Percentiles rank a stretch among this genome's conserved stretches.
phyloP scores from a whole-genome alignment of 208 protist species.

The Strigomonas culicis region DNA sequence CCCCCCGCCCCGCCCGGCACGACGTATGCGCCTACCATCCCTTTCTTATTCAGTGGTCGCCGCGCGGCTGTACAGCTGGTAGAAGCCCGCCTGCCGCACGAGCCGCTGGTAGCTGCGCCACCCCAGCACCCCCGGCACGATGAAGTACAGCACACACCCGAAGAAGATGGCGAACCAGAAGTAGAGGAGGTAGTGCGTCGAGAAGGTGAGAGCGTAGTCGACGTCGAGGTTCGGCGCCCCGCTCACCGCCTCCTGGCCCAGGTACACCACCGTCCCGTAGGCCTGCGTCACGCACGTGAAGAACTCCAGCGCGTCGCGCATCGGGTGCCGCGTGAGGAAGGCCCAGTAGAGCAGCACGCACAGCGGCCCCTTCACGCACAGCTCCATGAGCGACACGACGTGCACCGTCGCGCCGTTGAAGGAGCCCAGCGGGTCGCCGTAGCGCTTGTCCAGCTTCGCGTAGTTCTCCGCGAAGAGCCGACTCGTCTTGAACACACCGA shows the following conservation, averaged over 20 bases:
- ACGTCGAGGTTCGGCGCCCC: conserved; percentile 59
- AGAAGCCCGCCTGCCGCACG: conserved; percentile 20
- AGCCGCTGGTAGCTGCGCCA: conserved; percentile 47
- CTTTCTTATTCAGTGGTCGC: no score
- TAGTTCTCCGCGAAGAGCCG: conserved; percentile 57
- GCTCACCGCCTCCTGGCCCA: conserved; percentile 59
- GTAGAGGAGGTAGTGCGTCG: conserved; percentile 47
- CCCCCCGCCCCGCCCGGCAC: no score
- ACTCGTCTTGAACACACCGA: conserved; percentile 65
- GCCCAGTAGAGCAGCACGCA: conserved; percentile 66
- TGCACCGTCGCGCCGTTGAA: conserved; percentile 54
- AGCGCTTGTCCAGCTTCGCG: conserved; percentile 61
- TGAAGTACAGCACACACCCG: conserved; percentile 48
- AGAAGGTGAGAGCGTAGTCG: conserved; percentile 55
- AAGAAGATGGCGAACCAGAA: conserved; percentile 70
- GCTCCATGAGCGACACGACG: conserved; percentile 60
- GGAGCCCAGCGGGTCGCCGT: conserved; percentile 33
- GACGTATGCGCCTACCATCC: no score
- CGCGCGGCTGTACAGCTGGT: conserved; percentile 10
- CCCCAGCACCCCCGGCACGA: conserved; percentile 51
- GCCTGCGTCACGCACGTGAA: conserved; percentile 64
- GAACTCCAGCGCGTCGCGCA: conserved; percentile 66
- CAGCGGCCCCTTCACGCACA: conserved; percentile 56
- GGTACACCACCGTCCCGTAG: conserved; percentile 61
- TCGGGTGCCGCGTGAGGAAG: conserved; percentile 40